Conservation (phyloP, 768 basidiomycete species). For the Astraeus odoratus region DNA sequence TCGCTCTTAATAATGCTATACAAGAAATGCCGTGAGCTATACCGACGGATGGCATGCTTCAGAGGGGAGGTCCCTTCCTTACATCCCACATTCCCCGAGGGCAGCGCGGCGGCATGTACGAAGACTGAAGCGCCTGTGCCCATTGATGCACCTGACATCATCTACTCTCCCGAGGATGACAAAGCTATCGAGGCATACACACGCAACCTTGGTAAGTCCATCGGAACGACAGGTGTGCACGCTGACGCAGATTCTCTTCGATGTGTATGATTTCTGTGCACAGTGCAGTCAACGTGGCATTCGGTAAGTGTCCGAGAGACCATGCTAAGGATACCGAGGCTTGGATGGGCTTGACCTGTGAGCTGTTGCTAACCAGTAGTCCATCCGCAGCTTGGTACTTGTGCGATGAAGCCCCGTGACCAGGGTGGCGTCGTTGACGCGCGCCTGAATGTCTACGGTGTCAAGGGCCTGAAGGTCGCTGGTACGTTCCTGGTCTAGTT, state of each 20-base stretch:
- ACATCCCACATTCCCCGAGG: constrained; percentile 25
- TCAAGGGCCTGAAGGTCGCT: constrained; percentile 52
- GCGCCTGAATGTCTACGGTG: constrained; percentile 55
- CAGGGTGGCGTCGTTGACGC: constrained; percentile 58
- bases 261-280: neutral
- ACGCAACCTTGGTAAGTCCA: constrained; percentile 14
- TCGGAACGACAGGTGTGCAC: too few relatives aligned
- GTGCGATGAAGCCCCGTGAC: constrained; percentile 59
- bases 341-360: neutral
- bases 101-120: constrained; percentile 22
- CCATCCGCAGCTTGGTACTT: constrained; percentile 48
- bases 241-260: too few relatives aligned
- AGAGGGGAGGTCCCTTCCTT: constrained; percentile 12
- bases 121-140: constrained; percentile 15
- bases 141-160: constrained; percentile 24
- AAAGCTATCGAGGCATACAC: constrained; percentile 23
- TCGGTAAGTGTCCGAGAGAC: constrained; percentile 6
- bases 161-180: constrained; percentile 30
- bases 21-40: constrained; percentile 48
- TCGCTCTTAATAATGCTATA: constrained; percentile 43
- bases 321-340: neutral
- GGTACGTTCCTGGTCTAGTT: constrained; percentile 26
- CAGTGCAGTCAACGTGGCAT: constrained; percentile 11
- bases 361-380: neutral
- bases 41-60: constrained; percentile 41